Conservation (phyloP, 2,329 filamentous ascomycete genomes). For the Acrodontium crateriforme region DNA sequence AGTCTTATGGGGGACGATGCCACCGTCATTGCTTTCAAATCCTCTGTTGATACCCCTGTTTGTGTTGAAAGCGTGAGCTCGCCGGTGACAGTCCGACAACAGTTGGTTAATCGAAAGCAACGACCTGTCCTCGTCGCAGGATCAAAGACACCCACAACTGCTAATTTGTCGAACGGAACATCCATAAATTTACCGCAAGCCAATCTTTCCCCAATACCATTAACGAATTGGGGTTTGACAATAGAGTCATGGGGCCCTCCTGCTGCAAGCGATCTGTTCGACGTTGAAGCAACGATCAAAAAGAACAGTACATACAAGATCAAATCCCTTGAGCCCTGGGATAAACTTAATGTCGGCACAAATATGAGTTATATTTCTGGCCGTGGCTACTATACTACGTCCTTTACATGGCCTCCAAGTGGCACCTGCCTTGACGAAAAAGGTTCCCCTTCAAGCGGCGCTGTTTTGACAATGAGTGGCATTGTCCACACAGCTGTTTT, state of each 20-base stretch:
- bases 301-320: slow-evolving; percentile 22
- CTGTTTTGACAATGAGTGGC: slow-evolving; percentile 16
- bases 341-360: slow-evolving; percentile 20
- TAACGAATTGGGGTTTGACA: slow-evolving; percentile 22
- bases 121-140: not conserved
- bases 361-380: no score
- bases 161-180: slow-evolving; percentile 7
- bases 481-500: slow-evolving; percentile 19
- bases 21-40: slow-evolving; percentile 26
- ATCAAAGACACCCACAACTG: no score
- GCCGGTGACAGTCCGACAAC: not conserved
- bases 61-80: not conserved
- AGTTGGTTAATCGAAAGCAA: not conserved
- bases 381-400: slow-evolving; percentile 23
- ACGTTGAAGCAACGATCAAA: slow-evolving; percentile 7
- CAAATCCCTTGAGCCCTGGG: slow-evolving; percentile 23
- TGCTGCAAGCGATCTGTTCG: slow-evolving; percentile 18
- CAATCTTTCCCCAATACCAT: slow-evolving; percentile 8
- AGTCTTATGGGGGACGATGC: slow-evolving; percentile 28
- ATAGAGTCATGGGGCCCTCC: slow-evolving; percentile 29
- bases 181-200: no score
- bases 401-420: slow-evolving; percentile 15
- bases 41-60: slow-evolving; percentile 1
- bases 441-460: slow-evolving; percentile 14
- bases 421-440: no score